Evolutionary conservation across 164 flowering plant species (phyloP).

Genomic region (Aristolochia californica): DNA sequence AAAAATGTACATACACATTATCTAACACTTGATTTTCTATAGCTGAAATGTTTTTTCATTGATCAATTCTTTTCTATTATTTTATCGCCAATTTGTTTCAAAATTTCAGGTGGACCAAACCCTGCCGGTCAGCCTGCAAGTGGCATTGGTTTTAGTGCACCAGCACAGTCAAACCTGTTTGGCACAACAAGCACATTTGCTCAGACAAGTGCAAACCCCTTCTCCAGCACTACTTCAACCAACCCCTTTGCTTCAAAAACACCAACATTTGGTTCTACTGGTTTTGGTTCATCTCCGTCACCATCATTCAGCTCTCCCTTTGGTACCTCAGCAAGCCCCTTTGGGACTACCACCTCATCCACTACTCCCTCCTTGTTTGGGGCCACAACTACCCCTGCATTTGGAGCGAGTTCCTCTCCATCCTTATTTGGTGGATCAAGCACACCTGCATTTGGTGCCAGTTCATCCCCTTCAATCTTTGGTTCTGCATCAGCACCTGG

Average conservation of each 20-base stretch:
- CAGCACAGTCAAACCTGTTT: constrained; percentile 43
- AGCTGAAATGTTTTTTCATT: no score
- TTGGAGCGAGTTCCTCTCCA: constrained; percentile 41
- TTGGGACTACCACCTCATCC: constrained; percentile 45
- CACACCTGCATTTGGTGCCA: constrained; percentile 33
- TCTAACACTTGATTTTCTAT: neutral
- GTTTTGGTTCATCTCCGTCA: constrained; percentile 43
- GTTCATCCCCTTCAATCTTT: constrained; percentile 45
- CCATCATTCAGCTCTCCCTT: constrained; percentile 52
- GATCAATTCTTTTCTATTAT: neutral
- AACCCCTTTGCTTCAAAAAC: constrained; percentile 60
- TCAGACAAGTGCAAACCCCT: constrained; percentile 58
- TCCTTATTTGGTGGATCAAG: constrained; percentile 45
- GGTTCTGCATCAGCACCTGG: constrained; percentile 45
- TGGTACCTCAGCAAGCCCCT: constrained; percentile 38
- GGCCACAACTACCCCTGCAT: constrained; percentile 33
- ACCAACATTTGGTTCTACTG: constrained; percentile 29
- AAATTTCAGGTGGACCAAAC: constrained; percentile 67
- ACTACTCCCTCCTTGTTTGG: constrained; percentile 48
- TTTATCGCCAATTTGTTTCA: neutral
- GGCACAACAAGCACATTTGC: constrained; percentile 42
- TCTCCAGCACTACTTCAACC: constrained; percentile 41
- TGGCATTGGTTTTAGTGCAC: constrained; percentile 33
- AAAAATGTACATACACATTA: neutral
- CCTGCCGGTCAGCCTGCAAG: constrained; percentile 57